These are phyloP conservation scores for Penicillium sp. DNA, from an alignment of 2,329 filamentous ascomycete species.

Conservation along the genomic window DNA sequence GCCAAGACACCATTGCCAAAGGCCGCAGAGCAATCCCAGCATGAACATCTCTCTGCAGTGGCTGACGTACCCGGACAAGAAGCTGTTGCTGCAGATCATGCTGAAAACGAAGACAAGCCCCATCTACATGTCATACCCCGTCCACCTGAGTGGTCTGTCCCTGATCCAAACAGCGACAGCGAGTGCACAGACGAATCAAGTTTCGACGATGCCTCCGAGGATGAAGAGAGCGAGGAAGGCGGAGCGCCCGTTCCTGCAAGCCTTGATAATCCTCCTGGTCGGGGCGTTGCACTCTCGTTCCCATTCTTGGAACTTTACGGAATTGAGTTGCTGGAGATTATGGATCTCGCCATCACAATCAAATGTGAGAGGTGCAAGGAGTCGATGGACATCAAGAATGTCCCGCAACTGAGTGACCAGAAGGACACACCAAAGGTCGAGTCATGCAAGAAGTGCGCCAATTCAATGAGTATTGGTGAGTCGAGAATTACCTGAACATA, in stretches of 20 bases:
- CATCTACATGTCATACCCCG: conserved; percentile 68
- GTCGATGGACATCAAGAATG: conserved; percentile 60
- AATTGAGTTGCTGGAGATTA: conserved; percentile 68
- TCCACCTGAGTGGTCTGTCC: conserved; percentile 66
- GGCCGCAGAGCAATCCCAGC: conserved; percentile 10
- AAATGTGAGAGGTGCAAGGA: conserved; percentile 78
- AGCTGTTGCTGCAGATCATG: not conserved
- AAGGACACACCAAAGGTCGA: conserved; percentile 42
- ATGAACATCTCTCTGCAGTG: conserved; percentile 2
- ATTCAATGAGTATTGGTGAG: conserved; percentile 44
- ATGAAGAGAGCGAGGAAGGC: conserved; percentile 41
- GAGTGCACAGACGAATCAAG: conserved; percentile 43
- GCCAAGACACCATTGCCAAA: conserved; percentile 49
- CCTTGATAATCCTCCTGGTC: conserved; percentile 47
- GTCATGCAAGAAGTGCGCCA: conserved; percentile 53
- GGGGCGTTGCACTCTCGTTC: conserved; percentile 71
- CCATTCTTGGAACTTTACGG: conserved; percentile 70
- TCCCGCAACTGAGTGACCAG: conserved; percentile 51
- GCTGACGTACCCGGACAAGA: not conserved
- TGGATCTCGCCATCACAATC: conserved; percentile 60
- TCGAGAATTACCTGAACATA: not conserved
- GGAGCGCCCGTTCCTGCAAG: conserved; percentile 33
- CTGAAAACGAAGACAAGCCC: conserved; percentile 46
- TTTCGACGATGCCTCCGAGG: conserved; percentile 44
- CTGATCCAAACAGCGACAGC: conserved; percentile 29